These are phyloP conservation scores for Boletales sp. DNA, from an alignment of 768 basidiomycete species.

Conservation along the genomic window DNA sequence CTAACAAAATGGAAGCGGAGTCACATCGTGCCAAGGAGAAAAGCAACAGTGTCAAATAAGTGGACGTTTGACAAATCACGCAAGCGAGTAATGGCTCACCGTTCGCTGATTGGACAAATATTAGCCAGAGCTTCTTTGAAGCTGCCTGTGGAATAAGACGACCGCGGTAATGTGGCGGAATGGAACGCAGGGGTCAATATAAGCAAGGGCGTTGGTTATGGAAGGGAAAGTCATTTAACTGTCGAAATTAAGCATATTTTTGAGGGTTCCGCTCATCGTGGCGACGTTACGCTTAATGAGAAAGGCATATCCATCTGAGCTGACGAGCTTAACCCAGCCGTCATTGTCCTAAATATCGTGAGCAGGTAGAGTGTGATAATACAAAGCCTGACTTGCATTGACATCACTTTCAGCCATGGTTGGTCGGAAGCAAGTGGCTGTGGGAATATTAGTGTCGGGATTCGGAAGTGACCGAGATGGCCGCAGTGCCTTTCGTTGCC, in stretches of 20 bases:
- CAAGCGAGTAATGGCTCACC: constrained; percentile 42
- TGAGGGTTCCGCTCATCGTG: constrained; percentile 74
- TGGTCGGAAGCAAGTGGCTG: not conserved
- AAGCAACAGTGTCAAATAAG: not conserved
- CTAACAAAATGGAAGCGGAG: constrained; percentile 26
- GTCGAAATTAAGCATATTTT: constrained; percentile 71
- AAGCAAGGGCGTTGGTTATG: constrained; percentile 6
- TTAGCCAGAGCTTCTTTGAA: constrained; percentile 74
- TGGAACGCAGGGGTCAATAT: constrained; percentile 10
- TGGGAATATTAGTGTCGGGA: constrained; percentile 21
- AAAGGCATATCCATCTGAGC: constrained; percentile 78
- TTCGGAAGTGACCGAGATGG: constrained; percentile 6
- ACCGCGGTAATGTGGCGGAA: constrained; percentile 7
- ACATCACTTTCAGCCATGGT: constrained; percentile 19
- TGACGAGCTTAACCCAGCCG: constrained; percentile 75
- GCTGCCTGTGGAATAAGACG: constrained; percentile 43
- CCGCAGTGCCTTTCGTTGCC: constrained; percentile 4
- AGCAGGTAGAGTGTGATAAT: not conserved
- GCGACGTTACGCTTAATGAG: constrained; percentile 75
- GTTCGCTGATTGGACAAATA: constrained; percentile 65
- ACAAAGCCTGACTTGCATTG: constrained; percentile 13
- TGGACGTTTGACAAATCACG: not conserved
- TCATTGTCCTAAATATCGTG: constrained; percentile 21
- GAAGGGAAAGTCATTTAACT: constrained; percentile 41
- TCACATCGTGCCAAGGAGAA: not conserved